Evolutionary conservation across 169 alveolate species (phyloP).

Genomic region (Cryptosporidium xiaoi): DNA sequence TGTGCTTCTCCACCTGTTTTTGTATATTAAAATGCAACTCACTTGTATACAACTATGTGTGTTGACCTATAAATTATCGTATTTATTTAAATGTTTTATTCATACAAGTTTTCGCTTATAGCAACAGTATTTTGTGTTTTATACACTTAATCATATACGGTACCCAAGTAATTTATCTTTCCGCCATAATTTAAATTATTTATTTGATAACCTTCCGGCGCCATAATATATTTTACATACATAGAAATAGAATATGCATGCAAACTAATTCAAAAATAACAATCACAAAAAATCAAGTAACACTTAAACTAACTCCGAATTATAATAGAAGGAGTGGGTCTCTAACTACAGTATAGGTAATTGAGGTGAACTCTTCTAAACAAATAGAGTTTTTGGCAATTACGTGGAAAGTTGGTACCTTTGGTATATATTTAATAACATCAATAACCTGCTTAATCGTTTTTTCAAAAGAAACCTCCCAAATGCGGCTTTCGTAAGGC

Average conservation of each 20-base stretch:
- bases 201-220: background rate
- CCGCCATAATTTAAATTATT: background rate
- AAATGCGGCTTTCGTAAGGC: slow-evolving; percentile 35
- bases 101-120: too few relatives aligned
- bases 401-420: slow-evolving; percentile 54
- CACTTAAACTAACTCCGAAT: background rate
- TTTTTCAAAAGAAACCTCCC: slow-evolving; percentile 68
- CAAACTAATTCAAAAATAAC: background rate
- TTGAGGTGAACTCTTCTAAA: slow-evolving; percentile 40
- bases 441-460: slow-evolving; percentile 41
- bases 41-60: too few relatives aligned
- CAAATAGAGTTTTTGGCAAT: slow-evolving; percentile 43
- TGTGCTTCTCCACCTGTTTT: too few relatives aligned
- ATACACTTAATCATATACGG: too few relatives aligned
- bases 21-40: too few relatives aligned
- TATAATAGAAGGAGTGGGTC: slow-evolving; percentile 3
- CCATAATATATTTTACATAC: background rate
- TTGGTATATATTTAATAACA: slow-evolving; percentile 39
- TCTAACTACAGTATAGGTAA: slow-evolving; percentile 37
- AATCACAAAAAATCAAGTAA: background rate
- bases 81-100: too few relatives aligned
- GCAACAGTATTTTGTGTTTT: too few relatives aligned
- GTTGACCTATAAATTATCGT: too few relatives aligned
- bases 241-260: background rate
- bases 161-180: too few relatives aligned